Evolutionary conservation across 2,329 filamentous ascomycete species (phyloP), one percentile per base, ranked within the genome.

Genomic region (Aureobasidium leucospermi): DNA sequence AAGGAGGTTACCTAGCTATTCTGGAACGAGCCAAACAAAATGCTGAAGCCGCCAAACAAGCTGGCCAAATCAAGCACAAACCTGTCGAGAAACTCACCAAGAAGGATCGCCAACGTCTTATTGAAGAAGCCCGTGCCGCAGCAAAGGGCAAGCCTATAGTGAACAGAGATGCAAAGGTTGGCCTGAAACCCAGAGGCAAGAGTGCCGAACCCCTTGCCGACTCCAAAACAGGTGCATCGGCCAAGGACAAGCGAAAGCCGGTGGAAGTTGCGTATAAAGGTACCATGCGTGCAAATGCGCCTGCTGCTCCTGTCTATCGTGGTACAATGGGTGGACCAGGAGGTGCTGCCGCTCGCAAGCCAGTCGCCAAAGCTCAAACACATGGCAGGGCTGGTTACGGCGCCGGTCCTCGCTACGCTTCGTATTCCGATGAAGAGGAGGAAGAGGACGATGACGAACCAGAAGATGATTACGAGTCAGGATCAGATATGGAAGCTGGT

Each of bases 401-500:
- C 10, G 47, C 29, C 34, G 47, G 47, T 45, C 47, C 29, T 42
- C 64, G 73, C 41, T 78, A 75, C 64, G 75, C 65, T 36, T 68
- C 63, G 61, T 75, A 66, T 71, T 74, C 67, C 49, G 71, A 68
- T 63, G 66, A 69, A 61, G 76, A 78, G 31, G 66, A 69, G 61
- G 76, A 78, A 29, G 77, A 76, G 2, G 73, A 75, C 6, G 79
- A 81, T 43, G 76, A 80, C 19, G 79, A 84, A 16, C 84, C 88
- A 8, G 84, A 87, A 45, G 84, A 87, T 34, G 78, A 77, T 49
- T 80, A 77, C 2, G 85, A 84, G 0, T 87, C 87, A 58, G 83
- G 70, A 6, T 89, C 86, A 6, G 88, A 90, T 66, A 91, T 91
- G 86, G 88, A 91, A 70, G 89, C 87, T 2, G 87, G 87, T 36